Evolutionary conservation across 1,284 basidiomycete species (phyloP).

Genomic region (Marasmius tenuissimus): DNA sequence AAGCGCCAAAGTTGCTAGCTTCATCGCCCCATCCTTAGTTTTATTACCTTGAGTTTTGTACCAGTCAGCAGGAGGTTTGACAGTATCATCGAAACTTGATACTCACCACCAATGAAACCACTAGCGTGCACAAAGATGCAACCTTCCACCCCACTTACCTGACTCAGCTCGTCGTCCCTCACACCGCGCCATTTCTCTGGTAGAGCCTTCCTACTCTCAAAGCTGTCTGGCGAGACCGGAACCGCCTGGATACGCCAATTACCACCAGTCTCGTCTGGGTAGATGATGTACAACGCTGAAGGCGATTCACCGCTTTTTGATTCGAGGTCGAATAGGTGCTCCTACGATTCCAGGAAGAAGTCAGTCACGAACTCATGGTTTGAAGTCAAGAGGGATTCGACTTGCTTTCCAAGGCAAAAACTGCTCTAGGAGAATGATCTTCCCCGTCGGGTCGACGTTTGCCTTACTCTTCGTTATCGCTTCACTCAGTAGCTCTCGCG

Average conservation of each 20-base stretch:
- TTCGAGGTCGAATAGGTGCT: slow-evolving; percentile 92
- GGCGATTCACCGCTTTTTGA: slow-evolving; percentile 44
- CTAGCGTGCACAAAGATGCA: slow-evolving; percentile 94
- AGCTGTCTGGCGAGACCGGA: slow-evolving; percentile 79
- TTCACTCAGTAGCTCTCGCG: slow-evolving; percentile 76
- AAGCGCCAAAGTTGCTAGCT: slow-evolving; percentile 77
- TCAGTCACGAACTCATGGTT: neutral
- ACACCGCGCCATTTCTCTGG: slow-evolving; percentile 94
- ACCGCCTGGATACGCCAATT: slow-evolving; percentile 97
- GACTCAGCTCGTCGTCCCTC: slow-evolving; percentile 79
- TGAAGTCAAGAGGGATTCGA: neutral
- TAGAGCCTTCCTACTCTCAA: slow-evolving; percentile 88
- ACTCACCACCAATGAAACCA: slow-evolving; percentile 92
- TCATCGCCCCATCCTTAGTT: slow-evolving; percentile 85
- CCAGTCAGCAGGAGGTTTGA: slow-evolving; percentile 1
- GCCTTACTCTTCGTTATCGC: slow-evolving; percentile 63
- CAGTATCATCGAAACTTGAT: neutral
- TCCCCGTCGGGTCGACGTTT: slow-evolving; percentile 69
- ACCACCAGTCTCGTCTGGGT: slow-evolving; percentile 77
- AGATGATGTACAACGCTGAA: slow-evolving; percentile 82
- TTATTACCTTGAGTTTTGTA: slow-evolving; percentile 66
- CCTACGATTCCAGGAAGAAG: slow-evolving; percentile 47
- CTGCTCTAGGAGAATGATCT: slow-evolving; percentile 80
- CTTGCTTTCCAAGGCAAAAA: slow-evolving; percentile 88
- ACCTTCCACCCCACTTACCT: slow-evolving; percentile 76